Evolutionary conservation across 352 stramenopile species (phyloP).

Genomic region (Pythium brachiatum): DNA sequence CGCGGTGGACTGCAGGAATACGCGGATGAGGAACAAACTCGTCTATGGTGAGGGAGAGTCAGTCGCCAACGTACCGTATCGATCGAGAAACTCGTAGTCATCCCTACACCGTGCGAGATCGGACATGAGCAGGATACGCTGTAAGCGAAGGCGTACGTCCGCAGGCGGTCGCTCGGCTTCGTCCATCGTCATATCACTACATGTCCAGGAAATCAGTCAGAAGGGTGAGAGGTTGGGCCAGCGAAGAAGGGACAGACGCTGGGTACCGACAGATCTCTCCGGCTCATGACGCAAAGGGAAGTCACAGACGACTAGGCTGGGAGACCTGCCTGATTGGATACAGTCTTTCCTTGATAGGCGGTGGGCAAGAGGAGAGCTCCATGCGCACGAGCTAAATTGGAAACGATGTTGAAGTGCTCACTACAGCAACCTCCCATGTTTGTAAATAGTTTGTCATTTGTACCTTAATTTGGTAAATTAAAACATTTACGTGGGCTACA

Average conservation of each 20-base stretch:
- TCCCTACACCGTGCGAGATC: slow-evolving; percentile 38
- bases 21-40: neutral
- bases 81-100: slow-evolving; percentile 71
- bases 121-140: slow-evolving; percentile 43
- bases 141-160: slow-evolving; percentile 43
- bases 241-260: neutral
- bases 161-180: slow-evolving; percentile 31
- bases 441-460: neutral
- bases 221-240: no score
- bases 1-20: slow-evolving; percentile 37
- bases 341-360: no score
- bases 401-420: slow-evolving; percentile 6
- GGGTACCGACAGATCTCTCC: neutral
- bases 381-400: slow-evolving; percentile 5
- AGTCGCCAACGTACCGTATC: slow-evolving; percentile 37
- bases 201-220: neutral
- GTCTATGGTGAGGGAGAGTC: no score
- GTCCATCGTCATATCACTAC: neutral
- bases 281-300: neutral
- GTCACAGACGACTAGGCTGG: no score
- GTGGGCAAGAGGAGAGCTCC: no score
- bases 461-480: slow-evolving; percentile 4
- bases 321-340: no score
- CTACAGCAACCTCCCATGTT: neutral
- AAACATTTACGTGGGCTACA: slow-evolving; percentile 5